Conservation (phyloP, 2,329 filamentous ascomycete genomes). For the Eutypella sp. region DNA sequence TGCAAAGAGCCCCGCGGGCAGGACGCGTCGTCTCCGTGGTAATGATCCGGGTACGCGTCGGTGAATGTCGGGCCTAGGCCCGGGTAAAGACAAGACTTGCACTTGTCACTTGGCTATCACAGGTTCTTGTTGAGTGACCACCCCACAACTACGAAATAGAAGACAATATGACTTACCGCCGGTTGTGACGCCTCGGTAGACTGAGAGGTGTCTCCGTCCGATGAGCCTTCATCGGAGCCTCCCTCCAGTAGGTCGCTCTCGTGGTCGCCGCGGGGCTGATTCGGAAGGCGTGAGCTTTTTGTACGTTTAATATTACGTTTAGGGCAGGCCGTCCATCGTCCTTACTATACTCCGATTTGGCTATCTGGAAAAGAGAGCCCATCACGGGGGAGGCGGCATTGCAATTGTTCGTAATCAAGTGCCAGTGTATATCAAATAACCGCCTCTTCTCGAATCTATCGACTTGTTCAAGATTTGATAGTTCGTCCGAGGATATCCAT, state of each 20-base stretch:
- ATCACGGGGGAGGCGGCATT: too few relatives aligned
- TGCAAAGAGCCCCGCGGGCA: conserved; percentile 16
- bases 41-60: conserved; percentile 13
- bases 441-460: not conserved
- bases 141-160: not conserved
- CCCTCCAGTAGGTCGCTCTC: too few relatives aligned
- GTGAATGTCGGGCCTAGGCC: conserved; percentile 14
- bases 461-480: not conserved
- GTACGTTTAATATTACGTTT: not conserved
- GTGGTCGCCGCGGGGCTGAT: too few relatives aligned
- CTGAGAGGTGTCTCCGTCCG: too few relatives aligned
- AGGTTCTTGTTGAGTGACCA: not conserved
- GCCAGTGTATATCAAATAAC: not conserved
- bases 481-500: not conserved
- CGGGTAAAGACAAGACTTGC: conserved; percentile 9
- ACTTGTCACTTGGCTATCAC: not conserved
- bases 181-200: not conserved
- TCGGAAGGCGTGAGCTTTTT: not conserved
- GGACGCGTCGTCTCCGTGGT: conserved; percentile 14
- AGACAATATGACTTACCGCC: not conserved
- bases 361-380: not conserved
- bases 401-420: not conserved
- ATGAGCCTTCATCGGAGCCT: not conserved
- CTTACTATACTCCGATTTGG: not conserved
- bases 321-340: not conserved